These are phyloP conservation scores for Aschersonia sp. DNA, from an alignment of 2,329 filamentous ascomycete species.

Conservation along the genomic window DNA sequence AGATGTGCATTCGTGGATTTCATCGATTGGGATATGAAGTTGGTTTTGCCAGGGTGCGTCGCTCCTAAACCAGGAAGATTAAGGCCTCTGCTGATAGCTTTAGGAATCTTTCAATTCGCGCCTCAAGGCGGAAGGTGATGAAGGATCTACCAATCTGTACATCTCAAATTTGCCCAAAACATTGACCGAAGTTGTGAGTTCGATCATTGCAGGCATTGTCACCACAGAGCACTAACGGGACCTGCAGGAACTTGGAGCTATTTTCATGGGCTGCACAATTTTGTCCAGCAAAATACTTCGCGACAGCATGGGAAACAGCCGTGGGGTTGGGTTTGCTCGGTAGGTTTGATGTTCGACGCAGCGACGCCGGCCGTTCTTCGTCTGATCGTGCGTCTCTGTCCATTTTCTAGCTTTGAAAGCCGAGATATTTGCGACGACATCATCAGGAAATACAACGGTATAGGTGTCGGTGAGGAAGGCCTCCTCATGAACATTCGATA, in stretches of 20 bases:
- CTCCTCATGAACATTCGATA: constrained; percentile 88
- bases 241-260: constrained; percentile 54
- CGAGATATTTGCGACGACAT: constrained; percentile 85
- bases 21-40: constrained; percentile 93
- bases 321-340: constrained; percentile 95
- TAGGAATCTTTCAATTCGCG: constrained; percentile 97
- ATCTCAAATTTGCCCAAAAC: constrained; percentile 91
- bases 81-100: constrained; percentile 10
- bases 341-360: constrained; percentile 26
- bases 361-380: background rate
- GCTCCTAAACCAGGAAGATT: background rate
- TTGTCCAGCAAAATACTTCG: constrained; percentile 91
- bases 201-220: background rate
- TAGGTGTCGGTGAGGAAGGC: constrained; percentile 59
- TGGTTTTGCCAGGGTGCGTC: constrained; percentile 75
- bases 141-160: constrained; percentile 84
- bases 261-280: constrained; percentile 69
- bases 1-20: constrained; percentile 92
- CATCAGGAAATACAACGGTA: constrained; percentile 74
- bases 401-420: constrained; percentile 56
- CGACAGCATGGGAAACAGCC: constrained; percentile 80
- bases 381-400: background rate
- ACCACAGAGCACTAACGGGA: background rate
- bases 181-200: constrained; percentile 73
- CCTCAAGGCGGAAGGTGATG: constrained; percentile 89